Base-by-base conservation (phyloP, 2,329 filamentous ascomycete species). In the Epichloe amarillans region DNA sequence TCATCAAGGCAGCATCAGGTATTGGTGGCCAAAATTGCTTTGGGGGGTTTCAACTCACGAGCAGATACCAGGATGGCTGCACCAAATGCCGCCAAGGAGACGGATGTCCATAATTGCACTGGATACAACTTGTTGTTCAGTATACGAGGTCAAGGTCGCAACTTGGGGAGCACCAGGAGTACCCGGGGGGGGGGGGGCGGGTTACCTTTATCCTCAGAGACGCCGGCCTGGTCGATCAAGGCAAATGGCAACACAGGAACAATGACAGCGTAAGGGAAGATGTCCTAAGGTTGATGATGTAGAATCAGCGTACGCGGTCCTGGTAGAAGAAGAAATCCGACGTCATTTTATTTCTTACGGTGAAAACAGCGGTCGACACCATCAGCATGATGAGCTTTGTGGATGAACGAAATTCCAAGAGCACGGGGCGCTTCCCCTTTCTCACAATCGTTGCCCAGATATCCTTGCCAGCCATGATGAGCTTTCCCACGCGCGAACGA, bases 41-140 rank as follows among this genome's bases (percentile, higher is more conserved):
- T 23, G 21, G 3, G 15, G 15, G 15, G 15, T 2, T 15, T 19
- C 35, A 23, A 57, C 62, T 26, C 58, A 67, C 64, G 64, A 23
- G 64, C 64, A 10, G 61, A 56, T 15, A 54, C 52, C 17, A 67
- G 51, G 8, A 66, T 56, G 17, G 64, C 59, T 26, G 58, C 61
- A 19, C 62, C 64, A 52, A 60, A 66, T 12, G 65, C 60, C 5
- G 64, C 63, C 47, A 67, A 56, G 26, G 64, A 64, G 50, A 67
- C 58, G 8, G 64, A 66, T n/a, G 65, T 58, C 64, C 64, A 67
- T 42, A 64, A 61, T 51, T 67, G 64, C 41, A 66, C 62, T 59
- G 21, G 12, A 12, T 23, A 23, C 19, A 5, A 3, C 35, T 7
- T 12, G 12, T 38, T 47, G 7, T 30, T 30, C 14, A 38, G 15